Base-by-base conservation (phyloP, 805 yeast genomes). In the Saccharomycopsis fodiens region DNA sequence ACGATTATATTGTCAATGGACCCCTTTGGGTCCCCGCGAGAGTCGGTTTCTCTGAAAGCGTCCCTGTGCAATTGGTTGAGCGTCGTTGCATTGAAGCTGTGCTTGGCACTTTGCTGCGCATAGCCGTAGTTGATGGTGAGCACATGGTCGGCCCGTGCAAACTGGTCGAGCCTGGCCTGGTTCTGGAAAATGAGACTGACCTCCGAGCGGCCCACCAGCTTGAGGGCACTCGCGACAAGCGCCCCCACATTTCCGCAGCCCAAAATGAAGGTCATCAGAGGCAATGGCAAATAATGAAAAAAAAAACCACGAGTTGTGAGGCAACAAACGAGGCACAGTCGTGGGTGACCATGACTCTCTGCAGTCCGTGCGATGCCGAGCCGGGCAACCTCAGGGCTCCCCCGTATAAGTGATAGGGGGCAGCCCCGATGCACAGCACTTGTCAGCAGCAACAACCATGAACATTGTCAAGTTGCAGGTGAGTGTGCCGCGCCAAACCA, bases 391-490 rank as follows among this genome's bases (percentile, higher is more conserved):
- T n/a, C 32, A 29, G 32, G n/a, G 12, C 13, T 29, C n/a, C 32
- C 32, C n/a, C 32, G 13, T 29, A 29, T n/a, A n/a, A n/a, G n/a
- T n/a, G n/a, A n/a, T n/a, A n/a, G n/a, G n/a, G n/a, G n/a, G n/a
- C n/a, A n/a, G n/a, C n/a, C n/a, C n/a, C n/a, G n/a, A n/a, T n/a
- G n/a, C n/a, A n/a, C n/a, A n/a, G n/a, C n/a, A n/a, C n/a, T n/a
- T n/a, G n/a, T n/a, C n/a, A n/a, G n/a, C n/a, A 29, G n/a, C 20
- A 32, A 10, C 20, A 32, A 47, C 3, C n/a, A 79, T 79, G 86
- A 79, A 79, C 64, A 79, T 79, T 49, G 71, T 79, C 41, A 79
- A 76, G 59, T 61, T 79, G 50, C 83, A 77, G 59, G 78, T 74
- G 63, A 42, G 78, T 64, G 7, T 29, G 32, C n/a, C 13, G n/a